Percentiles rank a stretch among this genome's conserved stretches.
Evolutionary conservation across 2,329 filamentous ascomycete genomes (phyloP).

Genomic region (Verticillium nubilum): DNA sequence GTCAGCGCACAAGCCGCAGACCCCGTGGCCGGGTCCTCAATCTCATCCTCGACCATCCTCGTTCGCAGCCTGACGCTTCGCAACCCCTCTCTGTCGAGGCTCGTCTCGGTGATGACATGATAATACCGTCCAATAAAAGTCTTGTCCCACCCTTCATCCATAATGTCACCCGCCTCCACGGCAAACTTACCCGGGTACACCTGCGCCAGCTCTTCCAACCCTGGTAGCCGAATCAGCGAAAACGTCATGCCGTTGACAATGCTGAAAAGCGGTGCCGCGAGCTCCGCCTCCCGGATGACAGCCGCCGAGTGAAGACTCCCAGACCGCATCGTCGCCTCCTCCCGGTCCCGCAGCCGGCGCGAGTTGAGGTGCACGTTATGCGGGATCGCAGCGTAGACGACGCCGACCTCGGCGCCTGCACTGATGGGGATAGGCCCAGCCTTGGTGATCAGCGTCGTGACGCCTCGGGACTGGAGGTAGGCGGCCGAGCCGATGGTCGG

Average conservation of each 20-base stretch:
- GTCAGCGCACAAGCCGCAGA: constrained; percentile 55
- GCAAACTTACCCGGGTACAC: constrained; percentile 27
- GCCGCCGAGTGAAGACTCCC: neutral
- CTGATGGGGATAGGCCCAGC: constrained; percentile 49
- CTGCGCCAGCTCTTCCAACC: constrained; percentile 50
- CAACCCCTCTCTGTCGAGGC: constrained; percentile 17
- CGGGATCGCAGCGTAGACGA: constrained; percentile 59
- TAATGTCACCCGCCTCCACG: constrained; percentile 25
- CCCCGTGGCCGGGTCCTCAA: constrained; percentile 59
- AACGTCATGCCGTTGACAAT: constrained; percentile 74
- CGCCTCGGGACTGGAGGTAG: constrained; percentile 34
- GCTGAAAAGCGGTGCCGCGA: constrained; percentile 45
- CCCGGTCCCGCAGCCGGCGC: constrained; percentile 25
- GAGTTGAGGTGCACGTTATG: constrained; percentile 61
- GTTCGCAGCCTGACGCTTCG: constrained; percentile 39
- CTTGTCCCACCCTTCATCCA: constrained; percentile 50
- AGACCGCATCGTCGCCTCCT: neutral
- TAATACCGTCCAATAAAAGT: constrained; percentile 54
- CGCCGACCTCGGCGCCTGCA: constrained; percentile 24
- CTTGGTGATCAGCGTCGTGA: constrained; percentile 40
- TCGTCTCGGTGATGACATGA: constrained; percentile 37
- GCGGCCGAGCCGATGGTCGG: constrained; percentile 53
- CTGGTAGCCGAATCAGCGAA: constrained; percentile 56
- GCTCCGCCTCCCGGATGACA: constrained; percentile 18
- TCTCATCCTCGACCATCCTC: constrained; percentile 49